Percentiles rank a stretch among this genome's conserved stretches.
Evolutionary conservation across 148 eudicot species (phyloP).

Genomic region (Rhododendron vialii): DNA sequence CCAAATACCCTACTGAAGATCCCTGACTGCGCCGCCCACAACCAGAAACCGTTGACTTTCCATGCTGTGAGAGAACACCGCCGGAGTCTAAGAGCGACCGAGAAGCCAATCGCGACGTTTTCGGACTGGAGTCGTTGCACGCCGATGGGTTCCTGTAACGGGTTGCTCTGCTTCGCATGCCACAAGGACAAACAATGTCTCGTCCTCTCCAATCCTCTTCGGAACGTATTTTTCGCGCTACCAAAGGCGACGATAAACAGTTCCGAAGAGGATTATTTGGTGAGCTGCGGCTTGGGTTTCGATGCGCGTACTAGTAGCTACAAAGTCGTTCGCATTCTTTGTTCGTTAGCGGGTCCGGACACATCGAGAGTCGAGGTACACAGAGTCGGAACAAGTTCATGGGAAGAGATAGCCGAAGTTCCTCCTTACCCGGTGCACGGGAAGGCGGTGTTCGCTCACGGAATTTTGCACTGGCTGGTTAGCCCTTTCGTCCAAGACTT

Average conservation of each 20-base stretch:
- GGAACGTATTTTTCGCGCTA: not conserved
- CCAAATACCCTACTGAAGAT: not conserved
- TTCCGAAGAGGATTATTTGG: not conserved
- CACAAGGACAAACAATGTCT: not conserved
- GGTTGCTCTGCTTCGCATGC: not conserved
- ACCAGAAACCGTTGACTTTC: not conserved
- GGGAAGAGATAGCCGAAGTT: not conserved
- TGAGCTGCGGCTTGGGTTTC: constrained; percentile 9
- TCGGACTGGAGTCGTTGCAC: not conserved
- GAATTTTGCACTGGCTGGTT: constrained; percentile 14
- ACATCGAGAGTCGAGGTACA: not conserved
- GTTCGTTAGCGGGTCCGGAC: not conserved
- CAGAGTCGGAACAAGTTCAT: constrained; percentile 4
- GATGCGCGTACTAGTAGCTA: not conserved
- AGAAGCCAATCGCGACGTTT: not conserved
- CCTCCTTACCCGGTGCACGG: constrained; percentile 1
- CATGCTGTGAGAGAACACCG: not conserved
- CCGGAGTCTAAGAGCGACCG: not conserved
- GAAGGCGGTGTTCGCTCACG: constrained; percentile 4
- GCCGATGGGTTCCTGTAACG: constrained; percentile 12
- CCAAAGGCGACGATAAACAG: not conserved
- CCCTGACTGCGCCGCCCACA: not conserved
- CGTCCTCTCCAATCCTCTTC: not conserved
- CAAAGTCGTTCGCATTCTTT: constrained; percentile 10
- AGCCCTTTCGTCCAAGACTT: not conserved